Evolutionary conservation across 129 eudicot species (phyloP), one percentile per base, ranked within the genome.

Genomic region (Gnaphalium uliginosum): DNA sequence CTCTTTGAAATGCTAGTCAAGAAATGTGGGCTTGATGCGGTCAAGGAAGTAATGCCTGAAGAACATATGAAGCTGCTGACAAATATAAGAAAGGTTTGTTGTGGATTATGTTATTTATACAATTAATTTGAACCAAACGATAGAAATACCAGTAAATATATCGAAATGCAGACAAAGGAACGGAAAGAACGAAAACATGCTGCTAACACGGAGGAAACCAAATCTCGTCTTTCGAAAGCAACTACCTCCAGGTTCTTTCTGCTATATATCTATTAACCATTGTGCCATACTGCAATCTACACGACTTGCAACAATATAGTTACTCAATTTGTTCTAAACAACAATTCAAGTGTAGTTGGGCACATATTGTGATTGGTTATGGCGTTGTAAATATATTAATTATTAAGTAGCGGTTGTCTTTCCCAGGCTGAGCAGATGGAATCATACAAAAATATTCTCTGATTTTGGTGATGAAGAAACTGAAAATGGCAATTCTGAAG

Each of bases 1-100:
- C 90, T 95, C 1, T 77, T 94, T 70, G 97, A 91, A 78, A 94
- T 94, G 99, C 97, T 94, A 73, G 89, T 94, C 25, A 94, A 86
- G 83, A 94, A 91, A 83, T 94, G 99, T 72, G 99, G 99, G 69
- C 67, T 94, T 29, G 97, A 89, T 75, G 93, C 97, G 74, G 96
- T 94, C 8, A 94, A 83, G 89, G 87, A 81, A 75, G 99, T 89
- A 25, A 91, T 91, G 99, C 99, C 99, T 46, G 97, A 91, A 84
- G 96, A 89, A 68, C 99, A 94, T 79, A 87, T 87, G 92, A 94
- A 94, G 82, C 96, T 91, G 59, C 96, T 94, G 19, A 95, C 97
- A 6, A 95, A 95, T 74, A 91, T 95, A 72, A 80, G 99, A 80
- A 95, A 95, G 97, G 99, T 95, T 65, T 62, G 80, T 51, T 66